These are phyloP conservation scores for Parachaetomium inaequale DNA, from an alignment of 495 filamentous ascomycete genomes.

Conservation along the genomic window DNA sequence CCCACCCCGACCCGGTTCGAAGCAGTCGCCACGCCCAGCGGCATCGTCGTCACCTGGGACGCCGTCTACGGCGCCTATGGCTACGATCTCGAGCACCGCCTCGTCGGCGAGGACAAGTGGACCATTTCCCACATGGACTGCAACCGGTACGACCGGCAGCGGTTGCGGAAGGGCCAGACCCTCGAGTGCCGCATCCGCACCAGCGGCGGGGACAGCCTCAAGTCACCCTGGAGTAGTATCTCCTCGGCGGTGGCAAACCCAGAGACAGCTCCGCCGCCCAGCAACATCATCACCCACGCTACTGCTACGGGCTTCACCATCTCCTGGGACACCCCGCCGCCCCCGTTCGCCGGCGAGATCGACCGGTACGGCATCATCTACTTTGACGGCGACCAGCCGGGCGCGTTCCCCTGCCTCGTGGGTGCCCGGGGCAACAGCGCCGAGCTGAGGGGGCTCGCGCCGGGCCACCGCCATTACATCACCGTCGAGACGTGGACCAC, in stretches of 20 bases:
- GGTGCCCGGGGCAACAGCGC: slow-evolving; percentile 9
- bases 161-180: background rate
- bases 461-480: slow-evolving; percentile 20
- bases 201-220: slow-evolving; percentile 16
- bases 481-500: slow-evolving; percentile 22
- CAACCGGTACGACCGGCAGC: slow-evolving; percentile 12
- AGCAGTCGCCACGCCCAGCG: slow-evolving; percentile 8
- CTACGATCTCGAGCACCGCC: slow-evolving; percentile 23
- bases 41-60: slow-evolving; percentile 26
- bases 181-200: slow-evolving; percentile 24
- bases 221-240: slow-evolving; percentile 17
- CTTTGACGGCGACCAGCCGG: slow-evolving; percentile 15
- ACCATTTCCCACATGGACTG: background rate
- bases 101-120: slow-evolving; percentile 1
- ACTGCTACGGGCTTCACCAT: slow-evolving; percentile 12
- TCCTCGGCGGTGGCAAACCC: slow-evolving; percentile 19
- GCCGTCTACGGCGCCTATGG: slow-evolving; percentile 28
- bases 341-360: background rate
- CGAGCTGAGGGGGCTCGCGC: slow-evolving; percentile 9
- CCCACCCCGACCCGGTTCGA: slow-evolving; percentile 16
- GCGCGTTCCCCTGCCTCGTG: slow-evolving; percentile 4
- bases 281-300: slow-evolving; percentile 14
- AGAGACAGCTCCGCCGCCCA: slow-evolving; percentile 17
- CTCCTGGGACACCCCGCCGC: slow-evolving; percentile 13
- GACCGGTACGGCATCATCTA: slow-evolving; percentile 22